Evolutionary conservation across 2,329 filamentous ascomycete genomes (phyloP), one percentile per base, ranked within the genome.

Genomic region (Cercospora sesami): DNA sequence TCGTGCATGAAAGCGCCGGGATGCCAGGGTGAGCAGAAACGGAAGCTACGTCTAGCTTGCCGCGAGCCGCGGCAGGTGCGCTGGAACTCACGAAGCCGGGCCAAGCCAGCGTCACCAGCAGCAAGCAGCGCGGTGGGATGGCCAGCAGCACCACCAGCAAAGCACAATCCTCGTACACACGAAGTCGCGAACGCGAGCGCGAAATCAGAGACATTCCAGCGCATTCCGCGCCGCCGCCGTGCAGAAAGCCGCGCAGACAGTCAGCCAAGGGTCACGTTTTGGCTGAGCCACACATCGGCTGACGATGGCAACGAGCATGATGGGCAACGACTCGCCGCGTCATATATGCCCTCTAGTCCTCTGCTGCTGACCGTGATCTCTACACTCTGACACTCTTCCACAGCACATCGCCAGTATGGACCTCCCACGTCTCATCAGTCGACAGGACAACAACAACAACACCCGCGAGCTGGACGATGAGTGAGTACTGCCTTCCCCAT

Each of bases 391-490:
- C 45, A 12, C 2, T 23, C 45, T 51, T 6, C 18, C 18, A 23
- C 45, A 23, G 21, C 45, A 26, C 10, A 51, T 51, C 18, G 45
- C 45, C 53, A 31, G 26, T 26, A 58, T 58, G 53, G 53, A 16
- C 16, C 14, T 33, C 14, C 26, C 53, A 2, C 36, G 39, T n/a
- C 57, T 51, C 55, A 60, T 39, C n/a, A 53, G 31, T 2, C 39
- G 16, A 18, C 58, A 51, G 26, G 51, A 60, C 57, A 65, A 21
- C 63, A 60, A 64, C 63, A 60, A 64, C 62, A 58, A 57, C 45
- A 18, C 45, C 31, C 31, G 57, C 31, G 45, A 63, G n/a, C n/a
- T 23, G 8, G 30, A 36, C 45, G 26, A 63, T 21, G 21, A 64
- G 61, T 63, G 30, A 63, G 61, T 63, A 28, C n/a, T 42, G 16